Conservation (phyloP, 2,329 filamentous ascomycete genomes). For the Cytospora paraplurivora region DNA sequence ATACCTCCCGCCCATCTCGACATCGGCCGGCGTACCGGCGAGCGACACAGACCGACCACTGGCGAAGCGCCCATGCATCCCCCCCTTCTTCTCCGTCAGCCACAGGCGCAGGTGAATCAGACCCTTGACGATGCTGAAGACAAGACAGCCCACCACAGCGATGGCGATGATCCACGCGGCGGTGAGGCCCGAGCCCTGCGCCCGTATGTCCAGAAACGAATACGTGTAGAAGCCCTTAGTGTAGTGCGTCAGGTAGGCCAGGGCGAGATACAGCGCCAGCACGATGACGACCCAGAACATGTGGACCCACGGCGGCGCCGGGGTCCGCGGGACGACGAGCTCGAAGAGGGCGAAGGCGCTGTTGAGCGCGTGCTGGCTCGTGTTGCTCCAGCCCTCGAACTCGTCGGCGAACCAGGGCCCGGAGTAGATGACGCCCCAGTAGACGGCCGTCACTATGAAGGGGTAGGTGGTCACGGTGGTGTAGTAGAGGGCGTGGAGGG, state of each 20-base stretch:
- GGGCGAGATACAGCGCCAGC: constrained; percentile 68
- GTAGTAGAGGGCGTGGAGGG: constrained; percentile 66
- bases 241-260: constrained; percentile 73
- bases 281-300: constrained; percentile 69
- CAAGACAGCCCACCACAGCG: constrained; percentile 51
- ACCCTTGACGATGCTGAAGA: constrained; percentile 55
- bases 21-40: constrained; percentile 15
- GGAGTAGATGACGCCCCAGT: constrained; percentile 64
- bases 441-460: constrained; percentile 70
- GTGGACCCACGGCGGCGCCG: constrained; percentile 63
- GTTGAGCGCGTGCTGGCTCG: constrained; percentile 77
- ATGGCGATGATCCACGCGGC: constrained; percentile 67
- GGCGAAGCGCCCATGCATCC: constrained; percentile 47
- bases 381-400: constrained; percentile 65
- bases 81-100: constrained; percentile 50
- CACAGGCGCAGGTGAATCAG: constrained; percentile 54
- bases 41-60: constrained; percentile 29
- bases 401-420: constrained; percentile 51
- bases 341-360: constrained; percentile 74
- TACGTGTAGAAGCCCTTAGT: constrained; percentile 78
- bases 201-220: constrained; percentile 67
- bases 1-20: constrained; percentile 21
- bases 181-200: constrained; percentile 55
- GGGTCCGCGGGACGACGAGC: constrained; percentile 67
- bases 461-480: constrained; percentile 65